Evolutionary conservation across 2,329 filamentous ascomycete species (phyloP).

Genomic region (Dothidotthia symphoricarpi): DNA sequence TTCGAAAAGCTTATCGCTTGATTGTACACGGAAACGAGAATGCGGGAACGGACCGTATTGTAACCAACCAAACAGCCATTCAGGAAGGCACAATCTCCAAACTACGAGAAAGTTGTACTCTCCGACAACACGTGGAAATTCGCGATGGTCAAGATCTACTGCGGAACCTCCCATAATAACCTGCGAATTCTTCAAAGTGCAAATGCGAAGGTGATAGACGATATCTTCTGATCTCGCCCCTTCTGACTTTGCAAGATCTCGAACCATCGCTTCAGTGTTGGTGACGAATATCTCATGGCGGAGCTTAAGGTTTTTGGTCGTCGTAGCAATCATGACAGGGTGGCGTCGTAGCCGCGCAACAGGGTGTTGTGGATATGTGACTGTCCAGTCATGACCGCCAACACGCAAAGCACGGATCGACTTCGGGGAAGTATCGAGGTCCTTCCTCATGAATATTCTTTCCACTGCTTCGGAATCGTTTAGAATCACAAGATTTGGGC

Average conservation of each 20-base stretch:
- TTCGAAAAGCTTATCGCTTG: conserved; percentile 20
- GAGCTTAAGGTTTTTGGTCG: conserved; percentile 18
- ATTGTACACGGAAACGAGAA: conserved; percentile 17
- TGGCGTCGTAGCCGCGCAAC: conserved; percentile 16
- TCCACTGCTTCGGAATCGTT: conserved; percentile 19
- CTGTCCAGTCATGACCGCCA: conserved; percentile 22
- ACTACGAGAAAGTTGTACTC: conserved; percentile 24
- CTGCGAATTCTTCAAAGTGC: conserved; percentile 19
- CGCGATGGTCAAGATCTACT: conserved; percentile 12
- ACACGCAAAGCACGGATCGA: conserved; percentile 20
- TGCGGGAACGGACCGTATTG: conserved; percentile 16
- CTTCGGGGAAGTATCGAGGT: conserved; percentile 19
- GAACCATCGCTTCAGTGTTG: conserved; percentile 19
- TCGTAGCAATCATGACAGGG: conserved; percentile 22
- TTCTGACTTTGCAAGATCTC: conserved; percentile 10
- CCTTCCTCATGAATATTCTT: conserved; percentile 17
- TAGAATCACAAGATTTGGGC: conserved; percentile 18
- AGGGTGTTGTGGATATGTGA: conserved; percentile 22
- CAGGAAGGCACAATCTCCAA: conserved; percentile 20
- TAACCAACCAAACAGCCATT: conserved; percentile 20
- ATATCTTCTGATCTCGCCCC: conserved; percentile 18
- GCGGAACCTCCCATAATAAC: conserved; percentile 19
- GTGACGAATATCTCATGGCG: conserved; percentile 13
- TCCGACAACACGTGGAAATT: conserved; percentile 19
- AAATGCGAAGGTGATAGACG: conserved; percentile 20